Base-by-base conservation (phyloP, 2,329 filamentous ascomycete genomes). In the Amphichorda felina region DNA sequence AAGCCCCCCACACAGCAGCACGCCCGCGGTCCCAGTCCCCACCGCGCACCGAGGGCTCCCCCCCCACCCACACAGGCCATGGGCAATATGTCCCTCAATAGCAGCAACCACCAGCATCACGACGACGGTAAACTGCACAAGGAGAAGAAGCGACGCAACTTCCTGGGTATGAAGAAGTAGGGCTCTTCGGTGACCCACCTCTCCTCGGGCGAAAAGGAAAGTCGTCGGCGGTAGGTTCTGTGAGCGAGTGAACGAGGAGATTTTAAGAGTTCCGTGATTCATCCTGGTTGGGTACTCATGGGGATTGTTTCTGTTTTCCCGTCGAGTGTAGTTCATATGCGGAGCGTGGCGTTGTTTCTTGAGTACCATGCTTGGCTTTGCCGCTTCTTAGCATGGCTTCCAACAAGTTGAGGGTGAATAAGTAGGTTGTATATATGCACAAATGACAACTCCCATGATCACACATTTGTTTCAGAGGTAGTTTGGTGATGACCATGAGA, bases 81-180 rank as follows among this genome's bases (percentile, higher is more conserved):
- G 65, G 61, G 57, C 13, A 64, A 57, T 27, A 72, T 80, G 67
- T 66, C 60, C 26, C 51, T 79, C 8, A 57, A 55, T 32, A 40
- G 34, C 41, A 38, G 32, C 43, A 28, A 22, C 34, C 45, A 19
- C 40, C 49, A 34, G 33, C 17, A 24, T 14, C 30, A 21, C 31
- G 52, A 53, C 4, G 48, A 57, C 44, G 51, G 59, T 4, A 70
- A 67, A 45, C 51, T 56, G 5, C 61, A 64, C 34, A 76, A 77
- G 54, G 68, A 73, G 49, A 79, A 79, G 59, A 78, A 77, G 64
- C 71, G 64, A 50, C 61, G 71, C 36, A 69, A 71, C 40, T 70
- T 75, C 42, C 57, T 75, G 38, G 66, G 70, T 19, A 64, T 73
- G 46, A 77, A 75, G 57, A 80, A 81, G 53, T 63, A 60, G 54